phyloP scores from a whole-genome alignment of 371 early-diverging fungal genomes.

The Rozella allomycis region DNA sequence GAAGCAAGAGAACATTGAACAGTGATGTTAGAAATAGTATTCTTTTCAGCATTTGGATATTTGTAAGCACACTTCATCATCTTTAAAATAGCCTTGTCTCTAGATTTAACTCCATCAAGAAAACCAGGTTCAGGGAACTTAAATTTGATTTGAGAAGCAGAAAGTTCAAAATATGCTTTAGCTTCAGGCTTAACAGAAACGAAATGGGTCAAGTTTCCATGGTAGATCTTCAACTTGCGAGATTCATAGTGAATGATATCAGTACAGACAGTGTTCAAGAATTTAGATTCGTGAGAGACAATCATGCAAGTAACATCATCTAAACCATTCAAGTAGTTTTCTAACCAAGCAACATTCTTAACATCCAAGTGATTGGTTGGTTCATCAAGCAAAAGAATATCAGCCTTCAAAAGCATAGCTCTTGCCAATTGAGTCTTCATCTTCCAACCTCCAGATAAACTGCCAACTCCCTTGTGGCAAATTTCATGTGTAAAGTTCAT shows the following conservation, averaged over 20 bases:
- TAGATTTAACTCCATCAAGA: constrained; percentile 48
- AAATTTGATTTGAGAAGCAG: constrained; percentile 30
- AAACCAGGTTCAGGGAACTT: constrained; percentile 44
- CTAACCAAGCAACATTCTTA: constrained; percentile 25
- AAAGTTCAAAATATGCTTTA: constrained; percentile 44
- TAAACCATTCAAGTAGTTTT: constrained; percentile 17
- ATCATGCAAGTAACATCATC: constrained; percentile 26
- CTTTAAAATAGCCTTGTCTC: constrained; percentile 40
- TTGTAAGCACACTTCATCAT: constrained; percentile 39
- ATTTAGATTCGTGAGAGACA: constrained; percentile 32
- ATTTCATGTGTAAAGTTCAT: constrained; percentile 46
- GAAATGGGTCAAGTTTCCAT: constrained; percentile 62
- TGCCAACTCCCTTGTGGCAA: constrained; percentile 38
- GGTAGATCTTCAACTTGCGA: constrained; percentile 47
- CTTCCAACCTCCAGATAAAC: constrained; percentile 74
- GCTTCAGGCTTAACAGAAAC: constrained; percentile 53
- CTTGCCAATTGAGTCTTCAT: constrained; percentile 63
- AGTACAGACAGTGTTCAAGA: constrained; percentile 26
- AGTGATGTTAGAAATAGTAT: constrained; percentile 28
- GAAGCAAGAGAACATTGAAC: constrained; percentile 40
- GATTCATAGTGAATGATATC: constrained; percentile 26
- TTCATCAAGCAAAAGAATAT: constrained; percentile 36
- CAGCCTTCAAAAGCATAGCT: constrained; percentile 42
- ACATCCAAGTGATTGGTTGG: constrained; percentile 36
- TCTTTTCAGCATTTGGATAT: constrained; percentile 34